phyloP scores from a whole-genome alignment of 2,329 filamentous ascomycete genomes.

The Apiospora rasikravindrae region DNA sequence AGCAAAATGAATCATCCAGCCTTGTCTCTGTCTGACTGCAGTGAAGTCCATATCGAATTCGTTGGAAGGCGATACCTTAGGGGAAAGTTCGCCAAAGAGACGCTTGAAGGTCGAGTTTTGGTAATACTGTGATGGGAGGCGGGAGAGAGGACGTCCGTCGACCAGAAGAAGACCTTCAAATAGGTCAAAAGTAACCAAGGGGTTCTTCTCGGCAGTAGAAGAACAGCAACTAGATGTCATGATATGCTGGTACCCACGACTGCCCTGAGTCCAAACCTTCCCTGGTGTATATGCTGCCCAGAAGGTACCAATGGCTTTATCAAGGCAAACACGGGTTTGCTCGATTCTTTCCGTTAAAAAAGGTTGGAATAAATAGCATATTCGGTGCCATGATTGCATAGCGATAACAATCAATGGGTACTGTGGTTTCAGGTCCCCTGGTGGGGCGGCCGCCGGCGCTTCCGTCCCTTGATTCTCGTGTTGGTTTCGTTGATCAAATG shows the following conservation, averaged over 20 bases:
- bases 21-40: neutral
- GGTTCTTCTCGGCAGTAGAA: neutral
- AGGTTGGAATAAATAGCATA: neutral
- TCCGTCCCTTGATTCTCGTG: too few relatives aligned
- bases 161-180: neutral
- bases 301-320: neutral
- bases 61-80: neutral
- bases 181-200: neutral
- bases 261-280: neutral
- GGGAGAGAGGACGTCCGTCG: neutral
- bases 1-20: neutral
- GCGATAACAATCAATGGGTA: neutral
- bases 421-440: neutral
- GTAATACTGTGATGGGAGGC: neutral
- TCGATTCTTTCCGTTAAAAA: neutral
- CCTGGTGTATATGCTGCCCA: neutral
- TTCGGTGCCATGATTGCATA: neutral
- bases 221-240: neutral
- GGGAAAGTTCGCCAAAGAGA: neutral
- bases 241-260: neutral
- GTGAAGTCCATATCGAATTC: neutral
- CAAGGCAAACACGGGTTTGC: neutral
- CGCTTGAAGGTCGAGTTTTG: neutral
- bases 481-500: neutral
- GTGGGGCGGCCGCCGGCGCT: neutral